These are phyloP conservation scores for Clathrus columnatus DNA, from an alignment of 768 basidiomycete genomes.

Conservation along the genomic window DNA sequence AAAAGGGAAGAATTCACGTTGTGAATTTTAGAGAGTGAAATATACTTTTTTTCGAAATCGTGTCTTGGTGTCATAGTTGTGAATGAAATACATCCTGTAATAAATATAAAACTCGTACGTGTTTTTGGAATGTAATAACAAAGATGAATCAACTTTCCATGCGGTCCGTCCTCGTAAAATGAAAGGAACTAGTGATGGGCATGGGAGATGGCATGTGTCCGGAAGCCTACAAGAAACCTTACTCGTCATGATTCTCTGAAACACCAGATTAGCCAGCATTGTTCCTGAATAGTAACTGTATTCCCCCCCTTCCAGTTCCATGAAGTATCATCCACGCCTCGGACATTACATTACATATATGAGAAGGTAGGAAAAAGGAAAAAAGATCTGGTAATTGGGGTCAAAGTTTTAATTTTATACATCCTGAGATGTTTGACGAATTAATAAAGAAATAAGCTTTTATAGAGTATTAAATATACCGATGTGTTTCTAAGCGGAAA, in stretches of 20 bases:
- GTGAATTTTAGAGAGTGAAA: constrained; percentile 1
- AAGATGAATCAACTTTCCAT: no score
- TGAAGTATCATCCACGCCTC: no score
- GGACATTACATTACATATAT: constrained; percentile 1
- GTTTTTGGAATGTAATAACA: no score
- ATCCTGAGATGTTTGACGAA: neutral
- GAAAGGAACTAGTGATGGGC: no score
- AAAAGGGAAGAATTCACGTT: no score
- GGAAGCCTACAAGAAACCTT: neutral
- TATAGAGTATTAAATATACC: neutral
- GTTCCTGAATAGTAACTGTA: neutral
- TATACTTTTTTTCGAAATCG: neutral
- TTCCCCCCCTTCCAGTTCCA: no score
- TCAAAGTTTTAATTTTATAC: neutral
- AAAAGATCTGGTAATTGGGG: neutral
- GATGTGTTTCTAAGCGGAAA: no score
- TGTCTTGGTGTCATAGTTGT: neutral
- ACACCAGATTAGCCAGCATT: neutral
- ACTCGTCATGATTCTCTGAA: neutral
- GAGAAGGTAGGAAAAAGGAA: neutral
- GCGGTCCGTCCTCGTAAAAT: no score
- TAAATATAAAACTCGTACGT: neutral
- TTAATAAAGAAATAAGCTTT: neutral
- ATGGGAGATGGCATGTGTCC: neutral
- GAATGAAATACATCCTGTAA: neutral